Percentiles rank a stretch among this genome's conserved stretches.
These are phyloP conservation scores for Litsea cubeba DNA, from an alignment of 164 flowering plant species.

Conservation along the genomic window DNA sequence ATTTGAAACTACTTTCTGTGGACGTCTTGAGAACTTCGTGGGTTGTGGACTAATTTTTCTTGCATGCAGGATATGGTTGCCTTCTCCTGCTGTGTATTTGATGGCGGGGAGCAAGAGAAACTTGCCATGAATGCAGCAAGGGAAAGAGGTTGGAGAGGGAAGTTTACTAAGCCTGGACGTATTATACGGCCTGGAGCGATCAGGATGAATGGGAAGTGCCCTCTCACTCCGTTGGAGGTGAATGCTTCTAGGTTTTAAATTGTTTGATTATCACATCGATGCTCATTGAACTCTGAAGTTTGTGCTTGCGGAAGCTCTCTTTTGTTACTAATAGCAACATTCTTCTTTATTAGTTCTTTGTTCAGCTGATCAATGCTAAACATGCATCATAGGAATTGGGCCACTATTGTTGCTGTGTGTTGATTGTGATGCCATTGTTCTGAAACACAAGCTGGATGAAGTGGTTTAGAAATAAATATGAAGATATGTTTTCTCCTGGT, in stretches of 20 bases:
- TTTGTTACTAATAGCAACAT: too few species aligned
- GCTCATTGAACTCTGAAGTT: not conserved
- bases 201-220: constrained; percentile 89
- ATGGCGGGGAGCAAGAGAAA: constrained; percentile 78
- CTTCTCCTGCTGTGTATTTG: constrained; percentile 92
- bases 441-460: too few species aligned
- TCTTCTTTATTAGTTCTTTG: too few species aligned
- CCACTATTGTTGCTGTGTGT: too few species aligned
- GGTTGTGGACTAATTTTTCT: not conserved
- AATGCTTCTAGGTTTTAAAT: constrained; percentile 1
- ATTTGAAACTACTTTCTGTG: not conserved
- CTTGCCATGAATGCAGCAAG: constrained; percentile 83
- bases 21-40: not conserved
- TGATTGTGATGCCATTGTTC: too few species aligned
- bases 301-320: too few species aligned
- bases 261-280: not conserved
- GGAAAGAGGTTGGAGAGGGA: constrained; percentile 95
- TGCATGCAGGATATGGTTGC: constrained; percentile 92
- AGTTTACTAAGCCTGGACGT: constrained; percentile 86
- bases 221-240: constrained; percentile 96
- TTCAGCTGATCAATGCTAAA: too few species aligned
- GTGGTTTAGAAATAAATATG: too few species aligned
- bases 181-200: constrained; percentile 83
- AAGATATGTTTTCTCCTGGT: too few species aligned
- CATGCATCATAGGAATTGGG: too few species aligned